These are phyloP conservation scores for Bipolaris zeicola DNA, from an alignment of 2,329 filamentous ascomycete species.

Conservation along the genomic window DNA sequence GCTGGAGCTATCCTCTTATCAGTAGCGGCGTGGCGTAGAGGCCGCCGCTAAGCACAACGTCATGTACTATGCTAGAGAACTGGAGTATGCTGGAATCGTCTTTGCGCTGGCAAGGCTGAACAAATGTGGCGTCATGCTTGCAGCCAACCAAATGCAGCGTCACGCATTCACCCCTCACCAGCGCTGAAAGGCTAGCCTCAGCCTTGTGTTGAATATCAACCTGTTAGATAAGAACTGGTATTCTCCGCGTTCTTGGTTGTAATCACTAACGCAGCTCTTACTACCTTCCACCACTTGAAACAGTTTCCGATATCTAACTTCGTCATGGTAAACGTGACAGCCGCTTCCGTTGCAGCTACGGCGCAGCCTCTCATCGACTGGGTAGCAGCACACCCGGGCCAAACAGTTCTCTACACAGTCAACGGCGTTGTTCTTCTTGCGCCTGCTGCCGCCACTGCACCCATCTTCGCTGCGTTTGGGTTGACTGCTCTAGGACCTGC, in stretches of 20 bases:
- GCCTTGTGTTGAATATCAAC: neutral
- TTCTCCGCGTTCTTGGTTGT: neutral
- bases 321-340: conserved; percentile 3
- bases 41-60: neutral
- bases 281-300: neutral
- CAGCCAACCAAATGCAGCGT: conserved; percentile 8
- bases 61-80: neutral
- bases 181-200: neutral
- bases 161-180: neutral
- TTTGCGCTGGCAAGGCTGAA: neutral
- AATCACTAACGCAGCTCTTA: neutral
- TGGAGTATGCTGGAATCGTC: neutral
- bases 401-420: conserved; percentile 31
- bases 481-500: conserved; percentile 29
- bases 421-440: conserved; percentile 31
- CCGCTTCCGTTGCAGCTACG: neutral
- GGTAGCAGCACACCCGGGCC: conserved; percentile 32
- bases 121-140: neutral
- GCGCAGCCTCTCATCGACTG: conserved; percentile 19
- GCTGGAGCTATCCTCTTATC: neutral
- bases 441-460: conserved; percentile 30
- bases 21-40: neutral
- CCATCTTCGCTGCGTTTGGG: conserved; percentile 29
- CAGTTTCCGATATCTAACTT: neutral
- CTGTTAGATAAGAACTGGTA: neutral